Evolutionary conservation across 306 rosid species (phyloP).

Genomic region (Arachis stenosperma): DNA sequence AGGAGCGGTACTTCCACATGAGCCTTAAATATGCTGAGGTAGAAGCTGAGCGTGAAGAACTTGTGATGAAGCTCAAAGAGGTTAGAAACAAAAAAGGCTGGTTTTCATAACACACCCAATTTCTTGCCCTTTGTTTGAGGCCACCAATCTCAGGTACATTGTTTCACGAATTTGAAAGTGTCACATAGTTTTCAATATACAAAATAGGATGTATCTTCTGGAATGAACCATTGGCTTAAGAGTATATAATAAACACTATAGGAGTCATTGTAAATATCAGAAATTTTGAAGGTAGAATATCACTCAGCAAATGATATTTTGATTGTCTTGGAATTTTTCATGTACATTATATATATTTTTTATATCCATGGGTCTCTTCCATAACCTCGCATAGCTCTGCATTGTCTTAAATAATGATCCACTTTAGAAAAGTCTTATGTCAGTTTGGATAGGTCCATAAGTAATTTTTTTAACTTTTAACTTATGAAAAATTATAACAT

Average conservation of each 20-base stretch:
- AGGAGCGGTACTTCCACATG: slow-evolving; percentile 81
- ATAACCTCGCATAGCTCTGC: slow-evolving; percentile 12
- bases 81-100: slow-evolving; percentile 64
- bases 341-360: slow-evolving; percentile 11
- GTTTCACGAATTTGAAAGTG: slow-evolving; percentile 38
- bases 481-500: too few relatives aligned
- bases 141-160: slow-evolving; percentile 50
- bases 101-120: slow-evolving; percentile 51
- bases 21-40: slow-evolving; percentile 96
- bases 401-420: not conserved
- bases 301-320: slow-evolving; percentile 28
- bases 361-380: not conserved
- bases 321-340: slow-evolving; percentile 24
- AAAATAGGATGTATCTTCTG: slow-evolving; percentile 18
- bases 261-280: slow-evolving; percentile 47
- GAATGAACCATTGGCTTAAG: slow-evolving; percentile 30
- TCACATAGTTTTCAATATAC: slow-evolving; percentile 40
- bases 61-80: slow-evolving; percentile 79
- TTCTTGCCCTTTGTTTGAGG: slow-evolving; percentile 27
- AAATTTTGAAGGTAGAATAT: slow-evolving; percentile 43
- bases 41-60: slow-evolving; percentile 90
- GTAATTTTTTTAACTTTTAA: too few relatives aligned
- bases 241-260: slow-evolving; percentile 27
- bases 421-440: too few relatives aligned
- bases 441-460: too few relatives aligned